Evolutionary conservation across 2,329 filamentous ascomycete genomes (phyloP), one percentile per base, ranked within the genome.

Genomic region (Fusarium sp.): DNA sequence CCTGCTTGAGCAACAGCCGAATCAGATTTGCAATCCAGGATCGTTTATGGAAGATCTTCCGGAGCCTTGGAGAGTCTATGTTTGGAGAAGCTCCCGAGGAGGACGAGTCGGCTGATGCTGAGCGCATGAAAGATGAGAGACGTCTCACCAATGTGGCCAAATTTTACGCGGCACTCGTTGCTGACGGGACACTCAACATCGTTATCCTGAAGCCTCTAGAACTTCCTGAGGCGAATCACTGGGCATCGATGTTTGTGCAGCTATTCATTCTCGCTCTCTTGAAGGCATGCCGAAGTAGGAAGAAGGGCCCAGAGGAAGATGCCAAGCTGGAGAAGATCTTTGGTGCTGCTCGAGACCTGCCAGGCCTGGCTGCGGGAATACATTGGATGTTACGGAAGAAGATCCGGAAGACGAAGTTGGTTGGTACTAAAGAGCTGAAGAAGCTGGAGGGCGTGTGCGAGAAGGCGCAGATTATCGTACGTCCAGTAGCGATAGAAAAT

Each of bases 1-100:
- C 97, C 11, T 96, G 94, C 40, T 45, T 66, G 74, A 83, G 83
- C 5, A 92, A 94, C 62, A 88, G 88, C 69, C 88, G 89, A 71
- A 85, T 96, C 69, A 88, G 89, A 63, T 95, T 95, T 80, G 90
- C 92, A 3, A 96, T 98, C 75, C 92, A 96, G 75, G 94, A 95
- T 72, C 88, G 90, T 10, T 82, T 98, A 2, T 97, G 94, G 90
- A 93, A 91, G 71, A 83, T 95, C 11, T 96, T 97, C 79, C 90
- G 91, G 72, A 86, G 88, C 35, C 87, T 97, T 79, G 95, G 94
- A n/a, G 94, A 97, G 78, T 87, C 86, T 4, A 86, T 91, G 35
- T 90, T 91, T 42, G 89, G 88, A 8, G 88, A 89, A 37, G 86
- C 85, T 17, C 82, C 84, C 5, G 87, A 89, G 8, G 86, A 88